These are phyloP conservation scores for Ceratocystis harringtonii DNA, from an alignment of 2,329 filamentous ascomycete genomes.

Conservation along the genomic window DNA sequence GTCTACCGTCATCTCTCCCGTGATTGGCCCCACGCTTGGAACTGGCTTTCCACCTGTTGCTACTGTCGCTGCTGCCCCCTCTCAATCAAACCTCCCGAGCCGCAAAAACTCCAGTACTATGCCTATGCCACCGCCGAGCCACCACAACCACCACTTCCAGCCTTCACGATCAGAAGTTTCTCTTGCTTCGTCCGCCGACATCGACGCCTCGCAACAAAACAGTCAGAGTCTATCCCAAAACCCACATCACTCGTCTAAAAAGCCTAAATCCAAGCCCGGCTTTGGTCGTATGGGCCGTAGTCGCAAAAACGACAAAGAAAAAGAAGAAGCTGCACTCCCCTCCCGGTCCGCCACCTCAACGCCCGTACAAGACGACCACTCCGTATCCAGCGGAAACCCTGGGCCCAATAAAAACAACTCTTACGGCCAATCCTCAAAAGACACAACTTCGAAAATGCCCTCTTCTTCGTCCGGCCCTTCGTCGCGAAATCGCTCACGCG, in stretches of 20 bases:
- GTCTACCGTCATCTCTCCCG: not conserved
- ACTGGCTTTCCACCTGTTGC: not conserved
- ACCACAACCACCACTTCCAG: constrained; percentile 28
- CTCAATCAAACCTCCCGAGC: constrained; percentile 20
- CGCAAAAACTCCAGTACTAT: constrained; percentile 7
- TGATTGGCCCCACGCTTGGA: not conserved
- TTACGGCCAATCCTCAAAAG: constrained; percentile 6
- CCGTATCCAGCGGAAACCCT: constrained; percentile 6
- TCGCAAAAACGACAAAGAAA: constrained; percentile 37
- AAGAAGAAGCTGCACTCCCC: constrained; percentile 24
- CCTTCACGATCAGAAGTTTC: constrained; percentile 39
- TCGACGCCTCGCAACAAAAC: constrained; percentile 25
- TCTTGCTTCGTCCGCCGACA: constrained; percentile 34
- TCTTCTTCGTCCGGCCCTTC: constrained; percentile 28
- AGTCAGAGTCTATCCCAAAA: not conserved
- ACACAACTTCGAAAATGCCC: constrained; percentile 3
- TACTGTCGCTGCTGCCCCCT: not conserved
- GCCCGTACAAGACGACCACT: constrained; percentile 16
- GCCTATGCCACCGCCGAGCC: constrained; percentile 20
- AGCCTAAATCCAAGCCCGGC: constrained; percentile 36
- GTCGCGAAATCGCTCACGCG: constrained; percentile 56
- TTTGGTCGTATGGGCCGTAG: constrained; percentile 39
- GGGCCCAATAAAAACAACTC: constrained; percentile 1
- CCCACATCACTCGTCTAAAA: constrained; percentile 25
- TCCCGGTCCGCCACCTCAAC: constrained; percentile 14